Evolutionary conservation across 352 stramenopile genomes (phyloP), one percentile per base, ranked within the genome.

Genomic region (Phytopythium mirpurense): DNA sequence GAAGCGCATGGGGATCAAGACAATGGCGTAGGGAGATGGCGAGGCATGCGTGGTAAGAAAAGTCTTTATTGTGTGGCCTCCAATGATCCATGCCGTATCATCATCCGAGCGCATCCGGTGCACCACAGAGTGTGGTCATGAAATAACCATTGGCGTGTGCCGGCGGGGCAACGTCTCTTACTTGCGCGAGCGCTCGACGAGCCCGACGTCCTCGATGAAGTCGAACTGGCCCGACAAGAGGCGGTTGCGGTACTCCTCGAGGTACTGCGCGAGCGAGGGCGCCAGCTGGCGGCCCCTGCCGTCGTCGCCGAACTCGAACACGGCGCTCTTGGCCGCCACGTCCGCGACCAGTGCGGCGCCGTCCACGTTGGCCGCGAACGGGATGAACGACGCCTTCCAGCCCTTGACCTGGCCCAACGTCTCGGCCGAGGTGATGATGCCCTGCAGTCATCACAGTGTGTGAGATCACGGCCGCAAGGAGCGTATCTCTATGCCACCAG

Each of bases 241-340:
- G n/a, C 74, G 67, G 70, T 92, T 90, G 47, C 82, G 72, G 57
- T 90, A 95, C 36, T 65, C 72, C 40, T 95, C 84, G 35, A 95
- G 63, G 57, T 81, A 93, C 38, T 88, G 63, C 36, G 80, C 66
- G 15, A 94, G 65, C 50, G 82, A 77, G 1, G 70, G 37, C 3
- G 65, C 74, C 26, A 90, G 46, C 16, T 84, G 57, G 12, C 49
- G 58, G 11, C 79, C 67, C 24, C 78, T 74, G 12, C 78, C 78
- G 46, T 90, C 81, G 51, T 89, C 75, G 14, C 62, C 65, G 49
- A 90, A 89, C 48, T 83, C 68, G 19, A 82, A 86, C 38, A 93
- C 77, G 5, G 76, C 81, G 54, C 77, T 83, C 12, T 72, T 81
- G 5, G 70, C 55, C 5, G 48, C 57, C 9, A 59, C 63, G 62